Conservation (phyloP, 441 rosid species). For the Rhodomyrtus psidioides region DNA sequence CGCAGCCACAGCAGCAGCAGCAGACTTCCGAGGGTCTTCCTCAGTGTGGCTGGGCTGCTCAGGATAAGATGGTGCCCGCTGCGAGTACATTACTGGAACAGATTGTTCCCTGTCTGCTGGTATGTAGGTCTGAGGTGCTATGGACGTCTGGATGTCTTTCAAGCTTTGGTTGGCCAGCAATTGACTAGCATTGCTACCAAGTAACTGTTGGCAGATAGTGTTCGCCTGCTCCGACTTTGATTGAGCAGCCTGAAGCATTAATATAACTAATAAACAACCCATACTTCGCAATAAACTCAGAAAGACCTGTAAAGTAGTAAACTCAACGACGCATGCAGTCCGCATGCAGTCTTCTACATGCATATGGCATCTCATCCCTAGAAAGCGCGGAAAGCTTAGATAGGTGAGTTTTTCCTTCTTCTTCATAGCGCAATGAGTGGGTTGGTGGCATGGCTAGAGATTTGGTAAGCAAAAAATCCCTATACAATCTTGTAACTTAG, state of each 20-base stretch:
- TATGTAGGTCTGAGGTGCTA: constrained; percentile 37
- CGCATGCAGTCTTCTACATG: background rate
- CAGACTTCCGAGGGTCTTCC: constrained; percentile 65
- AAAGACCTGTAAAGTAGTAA: background rate
- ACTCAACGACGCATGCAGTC: background rate
- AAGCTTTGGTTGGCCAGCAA: constrained; percentile 37
- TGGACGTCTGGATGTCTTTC: constrained; percentile 39
- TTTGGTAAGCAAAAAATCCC: background rate
- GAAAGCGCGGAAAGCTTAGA: background rate
- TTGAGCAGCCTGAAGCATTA: constrained; percentile 49
- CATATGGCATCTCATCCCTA: background rate
- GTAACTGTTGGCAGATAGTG: constrained; percentile 46
- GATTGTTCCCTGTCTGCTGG: constrained; percentile 55
- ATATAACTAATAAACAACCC: constrained; percentile 29
- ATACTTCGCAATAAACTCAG: constrained; percentile 60
- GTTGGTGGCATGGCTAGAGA: background rate
- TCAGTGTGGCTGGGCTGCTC: constrained; percentile 31
- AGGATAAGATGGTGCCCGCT: constrained; percentile 27
- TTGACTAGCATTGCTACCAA: constrained; percentile 27
- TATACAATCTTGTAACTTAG: background rate
- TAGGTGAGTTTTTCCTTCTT: background rate
- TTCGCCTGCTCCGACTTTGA: constrained; percentile 54
- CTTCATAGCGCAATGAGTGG: background rate
- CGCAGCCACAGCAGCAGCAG: constrained; percentile 89
- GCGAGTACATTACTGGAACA: constrained; percentile 64